These are phyloP conservation scores for Amaranthus palmeri DNA, from an alignment of 148 eudicot species.

Conservation along the genomic window DNA sequence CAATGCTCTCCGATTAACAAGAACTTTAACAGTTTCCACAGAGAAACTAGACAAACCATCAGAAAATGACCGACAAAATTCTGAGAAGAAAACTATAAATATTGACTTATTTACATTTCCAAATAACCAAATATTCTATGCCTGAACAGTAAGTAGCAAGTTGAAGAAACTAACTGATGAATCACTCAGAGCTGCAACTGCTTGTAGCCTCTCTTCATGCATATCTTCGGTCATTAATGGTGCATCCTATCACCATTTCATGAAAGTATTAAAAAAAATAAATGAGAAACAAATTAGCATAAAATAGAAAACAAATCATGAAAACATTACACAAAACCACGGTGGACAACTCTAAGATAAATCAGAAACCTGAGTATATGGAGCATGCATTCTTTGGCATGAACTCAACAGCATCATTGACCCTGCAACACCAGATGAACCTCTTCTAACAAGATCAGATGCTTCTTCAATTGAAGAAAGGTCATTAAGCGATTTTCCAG, in stretches of 20 bases:
- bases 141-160: constrained; percentile 5
- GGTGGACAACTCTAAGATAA: constrained; percentile 3
- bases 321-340: constrained; percentile 6
- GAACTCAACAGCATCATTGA: constrained; percentile 77
- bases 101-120: not conserved
- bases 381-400: constrained; percentile 71
- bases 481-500: constrained; percentile 27
- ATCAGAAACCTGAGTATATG: constrained; percentile 67
- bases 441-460: constrained; percentile 45
- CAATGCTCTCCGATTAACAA: not conserved
- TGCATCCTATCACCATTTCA: constrained; percentile 52
- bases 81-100: not conserved
- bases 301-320: constrained; percentile 4
- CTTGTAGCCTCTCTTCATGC: constrained; percentile 90
- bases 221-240: constrained; percentile 99
- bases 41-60: not conserved
- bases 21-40: not conserved
- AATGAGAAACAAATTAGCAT: not conserved
- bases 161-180: constrained; percentile 53
- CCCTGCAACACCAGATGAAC: constrained; percentile 63
- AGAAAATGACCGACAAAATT: not conserved
- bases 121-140: constrained; percentile 1
- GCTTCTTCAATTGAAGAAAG: constrained; percentile 23
- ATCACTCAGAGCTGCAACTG: constrained; percentile 68
- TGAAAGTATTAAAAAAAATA: constrained; percentile 1